These are phyloP conservation scores for Sphagnum magellanicum DNA, from an alignment of 228 moss, liverwort and hornwort genomes.

Conservation along the genomic window DNA sequence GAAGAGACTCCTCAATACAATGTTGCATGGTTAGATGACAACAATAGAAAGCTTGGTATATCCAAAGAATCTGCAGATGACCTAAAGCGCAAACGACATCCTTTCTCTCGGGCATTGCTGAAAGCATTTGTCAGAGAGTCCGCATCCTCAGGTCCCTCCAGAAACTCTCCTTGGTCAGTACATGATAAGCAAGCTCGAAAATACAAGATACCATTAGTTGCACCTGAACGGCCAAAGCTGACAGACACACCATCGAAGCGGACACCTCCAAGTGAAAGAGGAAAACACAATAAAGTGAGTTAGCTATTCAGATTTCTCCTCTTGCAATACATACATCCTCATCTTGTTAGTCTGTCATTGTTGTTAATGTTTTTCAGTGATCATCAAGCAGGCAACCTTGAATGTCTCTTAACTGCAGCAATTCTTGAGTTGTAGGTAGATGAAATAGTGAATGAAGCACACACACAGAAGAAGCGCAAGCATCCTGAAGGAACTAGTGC, in stretches of 20 bases:
- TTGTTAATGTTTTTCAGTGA: too few species aligned
- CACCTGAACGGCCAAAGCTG: conserved; percentile 18
- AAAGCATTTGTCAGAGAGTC: conserved; percentile 91
- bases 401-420: too few species aligned
- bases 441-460: conserved; percentile 54
- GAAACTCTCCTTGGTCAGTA: conserved; percentile 80
- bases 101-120: conserved; percentile 80
- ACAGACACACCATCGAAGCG: conserved; percentile 32
- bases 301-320: too few species aligned
- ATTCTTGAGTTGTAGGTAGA: conserved; percentile 40
- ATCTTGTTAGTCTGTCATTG: too few species aligned
- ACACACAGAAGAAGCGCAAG: conserved; percentile 62
- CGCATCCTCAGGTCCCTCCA: conserved; percentile 63
- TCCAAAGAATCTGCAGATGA: conserved; percentile 50
- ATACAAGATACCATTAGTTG: conserved; percentile 70
- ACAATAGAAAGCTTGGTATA: conserved; percentile 61
- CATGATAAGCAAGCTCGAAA: conserved; percentile 79
- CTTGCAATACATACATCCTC: too few species aligned
- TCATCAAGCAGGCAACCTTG: too few species aligned
- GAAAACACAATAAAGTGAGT: neutral
- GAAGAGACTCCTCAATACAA: conserved; percentile 68
- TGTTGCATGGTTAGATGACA: conserved; percentile 85
- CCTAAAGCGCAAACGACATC: conserved; percentile 61
- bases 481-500: conserved; percentile 43
- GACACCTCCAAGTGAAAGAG: conserved; percentile 25